These are phyloP conservation scores for Ogataea nonfermentans DNA, from an alignment of 805 yeast species.

Conservation along the genomic window DNA sequence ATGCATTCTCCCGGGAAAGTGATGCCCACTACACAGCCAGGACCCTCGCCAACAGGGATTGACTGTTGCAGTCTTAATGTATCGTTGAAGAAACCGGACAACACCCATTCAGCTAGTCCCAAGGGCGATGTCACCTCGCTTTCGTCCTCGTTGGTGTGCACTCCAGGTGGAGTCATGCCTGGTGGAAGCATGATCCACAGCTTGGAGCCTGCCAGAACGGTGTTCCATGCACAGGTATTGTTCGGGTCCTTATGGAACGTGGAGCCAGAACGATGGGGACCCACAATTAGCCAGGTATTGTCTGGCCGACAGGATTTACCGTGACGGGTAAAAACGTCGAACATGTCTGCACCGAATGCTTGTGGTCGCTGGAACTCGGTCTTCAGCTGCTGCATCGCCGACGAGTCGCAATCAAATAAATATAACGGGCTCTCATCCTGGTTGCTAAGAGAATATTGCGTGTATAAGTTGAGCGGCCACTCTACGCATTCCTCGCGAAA, in stretches of 20 bases:
- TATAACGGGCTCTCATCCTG: constrained; percentile 83
- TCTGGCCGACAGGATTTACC: constrained; percentile 67
- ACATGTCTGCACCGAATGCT: constrained; percentile 58
- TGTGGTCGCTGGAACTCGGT: constrained; percentile 54
- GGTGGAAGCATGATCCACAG: constrained; percentile 92
- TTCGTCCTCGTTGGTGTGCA: constrained; percentile 69
- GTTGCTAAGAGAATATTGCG: constrained; percentile 58
- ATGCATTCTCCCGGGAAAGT: constrained; percentile 81
- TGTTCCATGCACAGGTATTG: constrained; percentile 88
- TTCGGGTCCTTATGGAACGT: constrained; percentile 94
- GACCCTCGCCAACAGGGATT: constrained; percentile 23
- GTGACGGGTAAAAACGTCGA: constrained; percentile 40
- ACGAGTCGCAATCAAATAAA: constrained; percentile 75
- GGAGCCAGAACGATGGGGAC: constrained; percentile 80
- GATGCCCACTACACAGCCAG: constrained; percentile 61
- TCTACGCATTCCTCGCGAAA: constrained; percentile 85
- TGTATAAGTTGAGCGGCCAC: constrained; percentile 67
- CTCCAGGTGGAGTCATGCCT: constrained; percentile 76
- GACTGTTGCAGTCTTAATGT: constrained; percentile 49
- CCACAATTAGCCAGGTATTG: constrained; percentile 88
- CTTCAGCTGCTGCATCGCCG: constrained; percentile 58
- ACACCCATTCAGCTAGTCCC: constrained; percentile 91
- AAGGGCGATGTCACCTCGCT: constrained; percentile 89
- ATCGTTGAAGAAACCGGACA: constrained; percentile 77
- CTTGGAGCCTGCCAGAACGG: constrained; percentile 69